Conservation (phyloP, 352 stramenopile species). For the Globisporangium mamillatum region DNA sequence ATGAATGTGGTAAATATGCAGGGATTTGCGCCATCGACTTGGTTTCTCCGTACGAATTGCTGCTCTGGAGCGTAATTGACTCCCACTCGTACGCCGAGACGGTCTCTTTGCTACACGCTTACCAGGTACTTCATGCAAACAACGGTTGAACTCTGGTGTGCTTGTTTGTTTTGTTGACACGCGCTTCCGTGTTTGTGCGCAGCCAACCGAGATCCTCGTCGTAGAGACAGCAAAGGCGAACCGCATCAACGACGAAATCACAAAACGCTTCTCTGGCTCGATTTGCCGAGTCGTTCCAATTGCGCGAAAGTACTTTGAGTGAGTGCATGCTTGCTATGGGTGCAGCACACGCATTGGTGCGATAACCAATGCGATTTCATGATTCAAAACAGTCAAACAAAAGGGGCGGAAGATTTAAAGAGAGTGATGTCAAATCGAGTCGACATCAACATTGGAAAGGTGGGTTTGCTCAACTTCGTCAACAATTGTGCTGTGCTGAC, state of each 20-base stretch:
- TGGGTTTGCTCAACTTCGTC: slow-evolving; percentile 17
- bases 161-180: background rate
- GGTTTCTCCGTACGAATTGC: slow-evolving; percentile 58
- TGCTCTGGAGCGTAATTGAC: slow-evolving; percentile 80
- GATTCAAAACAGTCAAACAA: slow-evolving; percentile 55
- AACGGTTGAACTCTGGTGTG: background rate
- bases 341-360: background rate
- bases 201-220: slow-evolving; percentile 78
- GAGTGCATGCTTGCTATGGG: background rate
- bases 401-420: slow-evolving; percentile 82
- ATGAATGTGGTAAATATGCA: background rate
- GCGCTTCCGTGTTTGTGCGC: background rate
- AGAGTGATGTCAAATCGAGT: slow-evolving; percentile 79
- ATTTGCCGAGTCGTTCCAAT: slow-evolving; percentile 65
- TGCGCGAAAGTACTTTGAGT: slow-evolving; percentile 82
- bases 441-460: slow-evolving; percentile 78
- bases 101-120: slow-evolving; percentile 65
- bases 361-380: background rate
- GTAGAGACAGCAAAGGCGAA: slow-evolving; percentile 53
- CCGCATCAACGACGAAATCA: slow-evolving; percentile 72
- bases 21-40: slow-evolving; percentile 78
- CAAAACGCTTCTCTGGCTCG: slow-evolving; percentile 47
- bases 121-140: slow-evolving; percentile 34
- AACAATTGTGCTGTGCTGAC: background rate
- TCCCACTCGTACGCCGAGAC: slow-evolving; percentile 73